Conservation (phyloP, 164 flowering plant genomes). For the Liquidambar formosana region DNA sequence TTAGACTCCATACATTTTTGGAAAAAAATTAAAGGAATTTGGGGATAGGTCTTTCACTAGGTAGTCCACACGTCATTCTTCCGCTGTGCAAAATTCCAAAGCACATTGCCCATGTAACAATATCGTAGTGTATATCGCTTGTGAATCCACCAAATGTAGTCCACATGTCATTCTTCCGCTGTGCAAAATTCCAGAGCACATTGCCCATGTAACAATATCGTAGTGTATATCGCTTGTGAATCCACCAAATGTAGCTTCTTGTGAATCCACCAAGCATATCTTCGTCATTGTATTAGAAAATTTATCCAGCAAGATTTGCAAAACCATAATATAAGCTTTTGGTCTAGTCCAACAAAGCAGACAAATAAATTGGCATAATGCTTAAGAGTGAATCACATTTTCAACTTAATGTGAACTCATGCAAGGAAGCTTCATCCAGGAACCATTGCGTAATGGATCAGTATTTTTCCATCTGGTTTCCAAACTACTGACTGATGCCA, state of each 20-base stretch:
- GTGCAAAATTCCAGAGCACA: neutral
- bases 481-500: neutral
- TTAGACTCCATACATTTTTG: neutral
- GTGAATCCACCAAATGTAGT: no score
- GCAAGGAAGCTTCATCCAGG: neutral
- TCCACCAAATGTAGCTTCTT: neutral
- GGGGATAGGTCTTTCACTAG: neutral
- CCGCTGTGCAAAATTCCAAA: neutral
- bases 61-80: neutral
- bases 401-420: neutral
- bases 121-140: no score
- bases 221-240: neutral
- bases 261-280: neutral
- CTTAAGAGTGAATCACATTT: neutral
- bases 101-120: neutral
- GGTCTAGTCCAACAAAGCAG: neutral
- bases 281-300: neutral
- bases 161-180: neutral
- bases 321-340: neutral
- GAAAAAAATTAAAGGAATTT: neutral
- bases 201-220: neutral
- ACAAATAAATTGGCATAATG: neutral
- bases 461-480: neutral
- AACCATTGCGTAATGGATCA: neutral
- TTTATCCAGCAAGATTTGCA: neutral